These are phyloP conservation scores for Rhamnella rubrinervis DNA, from an alignment of 331 rosid species.

Conservation along the genomic window DNA sequence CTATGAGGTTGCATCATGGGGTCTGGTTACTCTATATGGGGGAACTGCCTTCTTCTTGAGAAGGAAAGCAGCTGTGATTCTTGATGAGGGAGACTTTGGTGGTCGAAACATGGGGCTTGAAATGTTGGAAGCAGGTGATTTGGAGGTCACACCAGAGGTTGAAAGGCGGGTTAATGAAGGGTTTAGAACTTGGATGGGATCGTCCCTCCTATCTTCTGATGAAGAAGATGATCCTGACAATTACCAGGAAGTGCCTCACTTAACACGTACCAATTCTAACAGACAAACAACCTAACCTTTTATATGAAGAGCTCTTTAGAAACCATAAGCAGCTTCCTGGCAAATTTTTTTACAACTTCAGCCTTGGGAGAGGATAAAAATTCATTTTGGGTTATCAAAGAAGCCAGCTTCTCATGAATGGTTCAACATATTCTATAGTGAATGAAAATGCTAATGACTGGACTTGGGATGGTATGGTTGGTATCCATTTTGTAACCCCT, in stretches of 20 bases:
- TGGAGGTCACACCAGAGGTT: constrained; percentile 79
- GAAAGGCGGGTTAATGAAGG: constrained; percentile 85
- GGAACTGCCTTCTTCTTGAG: constrained; percentile 83
- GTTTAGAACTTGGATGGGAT: constrained; percentile 95
- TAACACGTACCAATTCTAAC: constrained; percentile 43
- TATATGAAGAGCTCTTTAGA: constrained; percentile 20
- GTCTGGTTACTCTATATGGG: constrained; percentile 71
- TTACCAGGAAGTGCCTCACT: constrained; percentile 49
- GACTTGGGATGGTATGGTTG: constrained; percentile 6
- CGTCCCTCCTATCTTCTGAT: constrained; percentile 89
- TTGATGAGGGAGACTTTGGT: constrained; percentile 62
- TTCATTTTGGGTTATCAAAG: constrained; percentile 28
- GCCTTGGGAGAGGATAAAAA: constrained; percentile 30
- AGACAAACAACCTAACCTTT: constrained; percentile 35
- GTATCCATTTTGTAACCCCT: constrained; percentile 19
- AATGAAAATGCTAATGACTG: constrained; percentile 18
- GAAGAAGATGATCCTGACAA: constrained; percentile 85
- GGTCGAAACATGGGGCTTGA: constrained; percentile 77
- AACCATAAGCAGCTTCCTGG: constrained; percentile 21
- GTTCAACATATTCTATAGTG: constrained; percentile 10
- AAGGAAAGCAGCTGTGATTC: constrained; percentile 71
- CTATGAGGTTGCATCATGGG: constrained; percentile 80
- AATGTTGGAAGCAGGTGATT: constrained; percentile 78
- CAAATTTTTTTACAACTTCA: constrained; percentile 24
- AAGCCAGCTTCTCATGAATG: constrained; percentile 13